Base-by-base conservation (phyloP, 2,329 filamentous ascomycete genomes). In the Aotearoamyces nothofagi region DNA sequence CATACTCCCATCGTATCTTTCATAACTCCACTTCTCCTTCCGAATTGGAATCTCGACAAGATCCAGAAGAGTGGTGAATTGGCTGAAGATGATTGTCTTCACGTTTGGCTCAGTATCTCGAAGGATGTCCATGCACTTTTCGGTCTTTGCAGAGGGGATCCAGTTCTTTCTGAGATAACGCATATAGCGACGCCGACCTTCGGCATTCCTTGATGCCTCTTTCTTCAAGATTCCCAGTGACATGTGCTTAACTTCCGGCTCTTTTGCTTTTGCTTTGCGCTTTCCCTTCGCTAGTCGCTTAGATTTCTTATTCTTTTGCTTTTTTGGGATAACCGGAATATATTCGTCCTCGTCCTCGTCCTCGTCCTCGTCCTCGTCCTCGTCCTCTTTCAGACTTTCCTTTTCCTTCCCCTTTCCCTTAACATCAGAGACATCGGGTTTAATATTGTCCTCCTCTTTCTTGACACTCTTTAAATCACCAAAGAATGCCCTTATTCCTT, bases 51-150 rank as follows among this genome's bases (percentile, higher is more conserved):
- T 64, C 50, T 87, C 78, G 10, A 87, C 57, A 4, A 87, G 61
- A 50, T 87, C 80, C 3, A 90, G 67, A 11, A 87, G 60, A 0
- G 78, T 73, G 0, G 81, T 86, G 56, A 80, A 90, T 42, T 84
- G 79, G 32, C 73, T 80, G 55, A 90, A 90, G 37, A 90, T 66
- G 30, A 90, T 76, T 0, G 77, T 81, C 52, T 87, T 87, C 48
- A 83, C 76, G 2, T 63, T 64, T 3, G 66, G 54, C 8, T 49
- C 39, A 32, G 38, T 34, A 24, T 26, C 23, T 4, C 40, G 35
- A 3, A 87, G 55, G 5, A 86, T 60, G 31, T 79, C 69, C 32
- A 80, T 54, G 5, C 71, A 69, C 46, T 76, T 74, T 13, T 70
- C 66, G 16, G 82, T 72, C 52, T 87, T 90, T 15, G 79, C 71